phyloP scores from a whole-genome alignment of 2,329 filamentous ascomycete species.

The Elsinoe batatas region DNA sequence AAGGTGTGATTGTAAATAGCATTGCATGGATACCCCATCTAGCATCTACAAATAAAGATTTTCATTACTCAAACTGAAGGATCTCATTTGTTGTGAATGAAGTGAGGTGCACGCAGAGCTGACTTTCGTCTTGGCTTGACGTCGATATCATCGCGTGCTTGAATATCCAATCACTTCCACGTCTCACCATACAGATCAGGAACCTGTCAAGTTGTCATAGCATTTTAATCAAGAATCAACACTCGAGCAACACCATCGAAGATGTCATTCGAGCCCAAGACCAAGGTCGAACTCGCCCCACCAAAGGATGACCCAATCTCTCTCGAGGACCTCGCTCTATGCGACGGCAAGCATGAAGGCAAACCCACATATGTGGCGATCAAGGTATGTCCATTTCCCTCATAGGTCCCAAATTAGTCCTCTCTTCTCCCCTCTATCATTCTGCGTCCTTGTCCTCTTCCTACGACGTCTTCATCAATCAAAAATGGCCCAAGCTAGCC shows the following conservation, averaged over 20 bases:
- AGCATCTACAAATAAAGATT: neutral
- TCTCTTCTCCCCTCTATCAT: neutral
- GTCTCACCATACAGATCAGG: neutral
- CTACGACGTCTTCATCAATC: neutral
- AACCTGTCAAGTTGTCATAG: too few relatives aligned
- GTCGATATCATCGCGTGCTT: neutral
- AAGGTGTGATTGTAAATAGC: neutral
- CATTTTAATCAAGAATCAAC: neutral
- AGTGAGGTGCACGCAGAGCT: neutral
- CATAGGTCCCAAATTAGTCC: neutral
- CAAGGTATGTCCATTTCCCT: conserved; percentile 31
- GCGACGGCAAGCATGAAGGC: conserved; percentile 64
- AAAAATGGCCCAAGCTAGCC: too few relatives aligned
- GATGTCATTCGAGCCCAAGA: conserved; percentile 62
- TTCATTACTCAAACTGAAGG: neutral
- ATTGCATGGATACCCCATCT: neutral
- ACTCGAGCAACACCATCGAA: neutral
- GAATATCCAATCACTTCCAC: neutral
- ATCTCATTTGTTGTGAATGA: neutral
- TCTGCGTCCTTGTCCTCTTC: neutral
- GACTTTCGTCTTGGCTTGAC: neutral
- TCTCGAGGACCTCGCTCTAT: conserved; percentile 66
- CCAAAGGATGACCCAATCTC: conserved; percentile 84
- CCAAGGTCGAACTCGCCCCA: conserved; percentile 62
- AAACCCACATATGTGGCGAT: conserved; percentile 52